Conservation (phyloP, 176 grass and related monocot genomes). For the Triticum timopheevii region DNA sequence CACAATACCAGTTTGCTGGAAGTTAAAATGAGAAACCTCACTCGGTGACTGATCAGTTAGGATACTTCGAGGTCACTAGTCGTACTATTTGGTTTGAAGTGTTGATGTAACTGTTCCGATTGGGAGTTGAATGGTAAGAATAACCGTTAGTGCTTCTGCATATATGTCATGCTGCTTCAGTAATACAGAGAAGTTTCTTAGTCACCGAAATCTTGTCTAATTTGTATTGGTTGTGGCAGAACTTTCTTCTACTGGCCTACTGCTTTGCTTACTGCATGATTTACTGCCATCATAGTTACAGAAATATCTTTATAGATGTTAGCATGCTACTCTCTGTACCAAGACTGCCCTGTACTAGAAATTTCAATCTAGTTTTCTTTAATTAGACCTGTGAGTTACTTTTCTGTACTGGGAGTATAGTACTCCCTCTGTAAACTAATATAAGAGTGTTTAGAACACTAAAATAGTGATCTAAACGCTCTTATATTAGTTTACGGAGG, state of each 20-base stretch:
- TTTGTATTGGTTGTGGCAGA: background rate
- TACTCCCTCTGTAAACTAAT: too few species aligned
- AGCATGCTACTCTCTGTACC: background rate
- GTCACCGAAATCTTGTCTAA: background rate
- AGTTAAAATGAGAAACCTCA: background rate
- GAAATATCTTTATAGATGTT: background rate
- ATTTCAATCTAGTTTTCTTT: background rate
- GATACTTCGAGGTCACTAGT: background rate
- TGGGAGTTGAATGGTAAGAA: background rate
- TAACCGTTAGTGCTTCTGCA: conserved; percentile 6
- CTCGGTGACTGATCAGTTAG: background rate
- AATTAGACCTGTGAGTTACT: background rate
- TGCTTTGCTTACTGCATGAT: background rate
- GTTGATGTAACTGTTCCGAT: background rate
- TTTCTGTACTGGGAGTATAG: background rate
- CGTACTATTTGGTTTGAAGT: background rate
- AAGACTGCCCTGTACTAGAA: background rate
- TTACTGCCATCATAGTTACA: background rate
- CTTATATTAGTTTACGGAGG: too few species aligned
- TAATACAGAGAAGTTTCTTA: conserved; percentile 23
- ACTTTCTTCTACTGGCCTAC: background rate
- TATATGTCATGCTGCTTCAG: conserved; percentile 17
- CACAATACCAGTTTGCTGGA: background rate
- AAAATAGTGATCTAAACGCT: too few species aligned
- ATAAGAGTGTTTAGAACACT: too few species aligned